Evolutionary conservation across 2,329 filamentous ascomycete genomes (phyloP).

Genomic region (Colletotrichum aenigma): DNA sequence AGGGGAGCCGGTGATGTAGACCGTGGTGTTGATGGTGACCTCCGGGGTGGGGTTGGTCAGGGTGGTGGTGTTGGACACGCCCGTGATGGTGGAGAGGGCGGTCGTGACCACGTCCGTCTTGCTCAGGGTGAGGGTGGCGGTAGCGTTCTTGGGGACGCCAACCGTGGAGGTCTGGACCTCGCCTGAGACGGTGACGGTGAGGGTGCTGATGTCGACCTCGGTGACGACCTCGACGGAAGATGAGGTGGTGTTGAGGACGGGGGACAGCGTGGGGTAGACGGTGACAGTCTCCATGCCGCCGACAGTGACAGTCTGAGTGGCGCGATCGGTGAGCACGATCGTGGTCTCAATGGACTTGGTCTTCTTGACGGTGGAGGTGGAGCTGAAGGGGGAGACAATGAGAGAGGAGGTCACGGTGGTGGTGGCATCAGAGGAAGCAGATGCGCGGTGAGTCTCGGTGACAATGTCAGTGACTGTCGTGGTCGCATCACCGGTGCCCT

Average conservation of each 20-base stretch:
- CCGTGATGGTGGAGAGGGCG: constrained; percentile 19
- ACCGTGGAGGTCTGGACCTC: constrained; percentile 4
- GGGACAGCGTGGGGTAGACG: not conserved
- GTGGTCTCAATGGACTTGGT: constrained; percentile 10
- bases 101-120: constrained; percentile 12
- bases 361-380: not conserved
- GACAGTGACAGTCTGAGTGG: constrained; percentile 16
- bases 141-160: constrained; percentile 24
- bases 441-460: not conserved
- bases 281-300: constrained; percentile 6
- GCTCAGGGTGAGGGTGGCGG: constrained; percentile 33
- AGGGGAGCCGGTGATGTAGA: constrained; percentile 25
- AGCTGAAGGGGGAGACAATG: not conserved
- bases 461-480: not conserved
- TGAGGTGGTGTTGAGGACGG: constrained; percentile 19
- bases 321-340: constrained; percentile 2
- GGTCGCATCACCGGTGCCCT: not conserved
- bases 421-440: not conserved
- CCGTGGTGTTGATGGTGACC: constrained; percentile 18
- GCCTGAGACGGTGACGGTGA: constrained; percentile 27
- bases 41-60: not conserved
- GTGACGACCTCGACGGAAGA: constrained; percentile 30
- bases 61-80: constrained; percentile 11
- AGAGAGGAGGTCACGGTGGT: not conserved
- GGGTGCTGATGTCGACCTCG: constrained; percentile 29